These are phyloP conservation scores for Pseudogymnoascus sp. DNA, from an alignment of 2,329 filamentous ascomycete genomes.

Conservation along the genomic window DNA sequence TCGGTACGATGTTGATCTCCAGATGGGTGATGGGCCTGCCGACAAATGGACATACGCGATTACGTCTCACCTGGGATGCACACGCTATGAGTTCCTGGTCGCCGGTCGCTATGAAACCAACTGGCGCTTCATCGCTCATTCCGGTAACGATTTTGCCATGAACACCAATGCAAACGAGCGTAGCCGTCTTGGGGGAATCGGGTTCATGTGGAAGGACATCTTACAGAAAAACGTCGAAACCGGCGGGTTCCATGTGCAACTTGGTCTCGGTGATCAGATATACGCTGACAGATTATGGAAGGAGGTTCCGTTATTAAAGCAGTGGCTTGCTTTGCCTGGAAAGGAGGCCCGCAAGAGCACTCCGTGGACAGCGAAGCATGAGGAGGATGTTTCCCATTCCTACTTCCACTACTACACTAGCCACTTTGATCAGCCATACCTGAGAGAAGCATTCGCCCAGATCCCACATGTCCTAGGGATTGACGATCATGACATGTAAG, in stretches of 20 bases:
- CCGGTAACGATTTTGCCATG: conserved; percentile 89
- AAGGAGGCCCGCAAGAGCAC: conserved; percentile 88
- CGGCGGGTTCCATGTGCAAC: conserved; percentile 87
- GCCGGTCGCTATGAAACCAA: conserved; percentile 82
- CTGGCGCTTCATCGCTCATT: conserved; percentile 94
- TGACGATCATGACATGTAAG: conserved; percentile 97
- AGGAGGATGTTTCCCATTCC: conserved; percentile 90
- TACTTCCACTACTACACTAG: conserved; percentile 99
- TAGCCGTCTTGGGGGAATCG: conserved; percentile 75
- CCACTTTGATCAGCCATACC: conserved; percentile 92
- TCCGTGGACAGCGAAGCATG: conserved; percentile 85
- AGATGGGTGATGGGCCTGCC: conserved; percentile 75
- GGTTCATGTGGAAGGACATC: conserved; percentile 99
- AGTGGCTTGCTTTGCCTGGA: conserved; percentile 89
- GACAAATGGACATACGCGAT: conserved; percentile 96
- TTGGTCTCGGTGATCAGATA: conserved; percentile 89
- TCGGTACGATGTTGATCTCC: conserved; percentile 82
- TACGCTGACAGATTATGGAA: conserved; percentile 95
- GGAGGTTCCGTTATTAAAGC: conserved; percentile 84
- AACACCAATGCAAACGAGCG: conserved; percentile 81
- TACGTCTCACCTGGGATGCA: conserved; percentile 92
- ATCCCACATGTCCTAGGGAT: conserved; percentile 90
- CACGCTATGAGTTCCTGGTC: conserved; percentile 94
- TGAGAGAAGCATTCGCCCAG: conserved; percentile 93
- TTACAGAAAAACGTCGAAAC: conserved; percentile 95